Base-by-base conservation (phyloP, 2,329 filamentous ascomycete genomes). In the Neofusicoccum laricinum region DNA sequence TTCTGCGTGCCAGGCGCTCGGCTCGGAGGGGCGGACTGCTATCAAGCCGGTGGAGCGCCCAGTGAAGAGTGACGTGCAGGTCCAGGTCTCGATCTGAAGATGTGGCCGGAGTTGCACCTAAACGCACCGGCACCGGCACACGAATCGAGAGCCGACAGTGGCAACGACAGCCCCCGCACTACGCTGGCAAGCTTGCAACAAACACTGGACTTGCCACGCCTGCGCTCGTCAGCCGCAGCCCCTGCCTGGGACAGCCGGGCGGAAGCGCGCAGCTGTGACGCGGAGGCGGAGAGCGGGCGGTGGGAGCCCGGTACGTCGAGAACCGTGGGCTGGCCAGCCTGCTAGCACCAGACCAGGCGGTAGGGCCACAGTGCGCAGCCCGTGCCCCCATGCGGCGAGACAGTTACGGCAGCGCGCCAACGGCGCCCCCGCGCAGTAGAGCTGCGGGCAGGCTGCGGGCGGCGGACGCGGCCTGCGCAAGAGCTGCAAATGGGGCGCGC, bases 341-440 rank as follows among this genome's bases (percentile, higher is more conserved):
- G 25, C 25, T 30, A 30, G 25, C 25, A 30, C 25, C 25, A 1
- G 25, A 30, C 25, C 25, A 30, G 25, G 25, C 25, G 7, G 25
- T 30, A 30, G 25, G 25, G 25, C 25, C 25, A 30, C 25, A 30
- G 25, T 30, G 25, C 25, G 36, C 36, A 15, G 36, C 36, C 36
- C 36, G 36, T 19, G 53, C 38, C 51, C 53, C 38, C 38, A 58
- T 58, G 53, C 53, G 53, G 53, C 51, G 51, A 57, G 25, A 58
- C 38, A 30, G 53, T 19, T 19, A 30, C 38, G 14, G 32, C 38
- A 11, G 53, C 51, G 36, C 51, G 53, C 38, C 53, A n/a, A 40
- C 38, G 40, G 49, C 49, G 49, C 49, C 19, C 17, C 14, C 51
- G 21, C 51, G 21, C 4, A 8, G 21, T 14, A 19, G 51, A 17